A percentile compares a stretch with the other conserved stretches of the same genome.
These are phyloP conservation scores for Aspergillus jensenii DNA, from an alignment of 2,329 filamentous ascomycete genomes.

Conservation along the genomic window DNA sequence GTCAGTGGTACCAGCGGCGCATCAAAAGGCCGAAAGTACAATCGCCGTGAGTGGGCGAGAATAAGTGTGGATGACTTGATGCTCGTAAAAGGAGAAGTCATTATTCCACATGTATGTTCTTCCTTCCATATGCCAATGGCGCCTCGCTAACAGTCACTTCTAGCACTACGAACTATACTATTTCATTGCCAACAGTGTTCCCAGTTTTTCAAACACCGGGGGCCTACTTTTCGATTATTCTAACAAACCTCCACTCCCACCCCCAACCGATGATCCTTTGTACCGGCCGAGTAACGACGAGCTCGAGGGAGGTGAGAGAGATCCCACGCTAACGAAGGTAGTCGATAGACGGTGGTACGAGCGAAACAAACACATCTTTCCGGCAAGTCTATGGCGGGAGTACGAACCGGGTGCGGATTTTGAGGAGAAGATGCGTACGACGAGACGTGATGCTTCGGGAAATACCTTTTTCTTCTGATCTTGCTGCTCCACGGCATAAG, in stretches of 20 bases:
- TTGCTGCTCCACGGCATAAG: constrained; percentile 9
- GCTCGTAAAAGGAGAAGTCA: constrained; percentile 84
- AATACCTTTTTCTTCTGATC: constrained; percentile 83
- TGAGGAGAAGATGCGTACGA: constrained; percentile 60
- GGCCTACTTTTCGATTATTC: constrained; percentile 79
- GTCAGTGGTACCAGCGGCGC: constrained; percentile 62
- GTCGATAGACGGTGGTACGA: constrained; percentile 97
- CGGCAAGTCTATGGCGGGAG: constrained; percentile 91
- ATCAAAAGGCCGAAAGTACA: constrained; percentile 53
- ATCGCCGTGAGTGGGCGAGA: constrained; percentile 81
- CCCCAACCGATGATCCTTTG: constrained; percentile 39
- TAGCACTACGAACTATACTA: constrained; percentile 98
- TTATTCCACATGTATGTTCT: constrained; percentile 83
- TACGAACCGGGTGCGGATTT: constrained; percentile 88
- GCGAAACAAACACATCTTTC: constrained; percentile 96
- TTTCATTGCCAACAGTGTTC: constrained; percentile 76
- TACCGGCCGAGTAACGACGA: constrained; percentile 52
- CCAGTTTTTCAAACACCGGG: constrained; percentile 69
- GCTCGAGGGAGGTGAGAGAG: constrained; percentile 74
- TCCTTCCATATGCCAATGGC: not conserved
- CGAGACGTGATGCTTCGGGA: constrained; percentile 79
- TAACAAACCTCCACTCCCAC: constrained; percentile 36
- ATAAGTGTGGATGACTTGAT: constrained; percentile 95
- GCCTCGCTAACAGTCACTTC: constrained; percentile 4
- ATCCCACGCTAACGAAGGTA: constrained; percentile 83